Percentiles rank a stretch among this genome's conserved stretches.
These are phyloP conservation scores for Penicillium diatomitis DNA, from an alignment of 495 filamentous ascomycete genomes.

Conservation along the genomic window DNA sequence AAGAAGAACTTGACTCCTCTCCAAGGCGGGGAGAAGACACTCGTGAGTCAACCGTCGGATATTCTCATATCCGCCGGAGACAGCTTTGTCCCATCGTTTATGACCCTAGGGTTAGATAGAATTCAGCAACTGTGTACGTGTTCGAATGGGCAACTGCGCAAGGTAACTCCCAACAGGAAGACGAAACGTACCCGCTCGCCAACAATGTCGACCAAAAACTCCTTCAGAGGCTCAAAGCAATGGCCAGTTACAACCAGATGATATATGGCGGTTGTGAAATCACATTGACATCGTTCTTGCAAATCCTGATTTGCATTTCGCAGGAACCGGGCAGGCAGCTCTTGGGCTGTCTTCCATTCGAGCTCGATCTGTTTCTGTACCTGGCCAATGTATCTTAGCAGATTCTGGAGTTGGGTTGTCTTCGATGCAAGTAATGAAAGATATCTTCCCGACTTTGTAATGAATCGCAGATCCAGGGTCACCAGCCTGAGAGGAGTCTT, in stretches of 20 bases:
- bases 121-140: conserved; percentile 5
- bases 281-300: conserved; percentile 47
- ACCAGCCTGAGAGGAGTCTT: conserved; percentile 46
- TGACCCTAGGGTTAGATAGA: conserved; percentile 53
- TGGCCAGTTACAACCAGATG: conserved; percentile 81
- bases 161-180: no score
- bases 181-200: conserved; percentile 59
- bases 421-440: conserved; percentile 76
- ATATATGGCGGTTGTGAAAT: conserved; percentile 69
- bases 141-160: neutral
- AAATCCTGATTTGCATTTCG: conserved; percentile 60
- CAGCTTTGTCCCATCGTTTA: conserved; percentile 90
- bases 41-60: conserved; percentile 74
- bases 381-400: conserved; percentile 74
- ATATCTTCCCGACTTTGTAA: conserved; percentile 68
- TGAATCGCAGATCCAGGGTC: conserved; percentile 75
- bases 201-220: conserved; percentile 85
- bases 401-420: conserved; percentile 75
- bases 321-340: conserved; percentile 69
- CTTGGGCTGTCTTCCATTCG: conserved; percentile 75
- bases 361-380: conserved; percentile 62
- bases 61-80: conserved; percentile 63
- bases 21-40: conserved; percentile 77
- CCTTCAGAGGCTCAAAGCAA: conserved; percentile 63
- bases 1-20: conserved; percentile 73